Percentiles rank a stretch among this genome's conserved stretches.
Conservation (phyloP, 139 green algal species). For the Tetraselmis striata region DNA sequence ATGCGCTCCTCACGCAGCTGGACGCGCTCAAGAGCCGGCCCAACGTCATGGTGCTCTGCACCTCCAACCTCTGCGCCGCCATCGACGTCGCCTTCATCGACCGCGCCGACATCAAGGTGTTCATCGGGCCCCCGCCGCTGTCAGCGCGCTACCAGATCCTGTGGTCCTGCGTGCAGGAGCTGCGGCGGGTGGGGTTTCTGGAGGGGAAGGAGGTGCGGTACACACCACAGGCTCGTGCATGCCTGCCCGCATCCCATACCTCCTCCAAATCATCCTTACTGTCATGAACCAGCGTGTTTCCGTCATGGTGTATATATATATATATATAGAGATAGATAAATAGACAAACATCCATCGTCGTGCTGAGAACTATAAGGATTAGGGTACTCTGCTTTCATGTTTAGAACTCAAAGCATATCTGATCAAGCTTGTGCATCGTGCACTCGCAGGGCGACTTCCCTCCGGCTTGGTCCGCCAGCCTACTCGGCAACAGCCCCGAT, state of each 20-base stretch:
- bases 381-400: too few species aligned
- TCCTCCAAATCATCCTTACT: too few species aligned
- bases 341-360: too few species aligned
- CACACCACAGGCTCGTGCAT: too few species aligned
- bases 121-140: slow-evolving; percentile 70
- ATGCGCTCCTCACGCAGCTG: slow-evolving; percentile 92
- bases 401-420: too few species aligned
- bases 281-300: too few species aligned
- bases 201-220: slow-evolving; percentile 3
- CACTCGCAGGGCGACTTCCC: not conserved
- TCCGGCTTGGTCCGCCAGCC: not conserved
- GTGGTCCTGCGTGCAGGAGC: slow-evolving; percentile 51
- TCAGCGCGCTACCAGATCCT: slow-evolving; percentile 72
- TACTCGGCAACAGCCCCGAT: not conserved
- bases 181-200: slow-evolving; percentile 49
- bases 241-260: too few species aligned
- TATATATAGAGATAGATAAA: too few species aligned
- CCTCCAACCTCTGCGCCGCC: slow-evolving; percentile 77
- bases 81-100: slow-evolving; percentile 96
- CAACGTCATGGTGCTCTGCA: slow-evolving; percentile 90
- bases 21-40: slow-evolving; percentile 72
- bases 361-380: too few species aligned
- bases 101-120: slow-evolving; percentile 92
- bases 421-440: too few species aligned
- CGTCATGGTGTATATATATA: too few species aligned